These are phyloP conservation scores for Clitopilus hobsonii DNA, from an alignment of 768 basidiomycete genomes.

Conservation along the genomic window DNA sequence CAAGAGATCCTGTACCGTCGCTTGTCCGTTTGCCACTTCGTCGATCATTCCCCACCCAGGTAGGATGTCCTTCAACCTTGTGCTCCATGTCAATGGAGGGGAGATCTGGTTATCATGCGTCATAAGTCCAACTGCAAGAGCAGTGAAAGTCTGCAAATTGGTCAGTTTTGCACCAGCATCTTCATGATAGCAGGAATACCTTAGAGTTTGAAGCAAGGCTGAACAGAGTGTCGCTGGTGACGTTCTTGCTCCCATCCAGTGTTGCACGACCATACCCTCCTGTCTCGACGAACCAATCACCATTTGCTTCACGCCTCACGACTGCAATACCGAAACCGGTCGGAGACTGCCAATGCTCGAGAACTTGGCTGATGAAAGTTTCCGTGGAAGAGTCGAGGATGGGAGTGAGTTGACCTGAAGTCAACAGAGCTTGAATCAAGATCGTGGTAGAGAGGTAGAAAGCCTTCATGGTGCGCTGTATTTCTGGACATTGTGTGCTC, in stretches of 20 bases:
- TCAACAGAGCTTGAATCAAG: no score
- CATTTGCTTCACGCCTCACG: conserved; percentile 17
- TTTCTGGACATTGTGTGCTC: no score
- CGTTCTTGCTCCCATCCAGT: conserved; percentile 13
- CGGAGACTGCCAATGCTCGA: conserved; percentile 17
- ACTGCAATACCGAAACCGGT: conserved; percentile 24
- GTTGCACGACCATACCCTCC: conserved; percentile 25
- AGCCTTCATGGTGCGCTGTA: no score
- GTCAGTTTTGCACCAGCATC: neutral
- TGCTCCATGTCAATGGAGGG: conserved; percentile 20
- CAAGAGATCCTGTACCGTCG: conserved; percentile 17
- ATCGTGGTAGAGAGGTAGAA: no score
- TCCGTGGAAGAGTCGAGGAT: conserved; percentile 8
- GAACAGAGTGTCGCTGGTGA: conserved; percentile 22
- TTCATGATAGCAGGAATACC: conserved; percentile 5
- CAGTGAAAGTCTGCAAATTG: conserved; percentile 14
- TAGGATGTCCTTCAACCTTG: conserved; percentile 18
- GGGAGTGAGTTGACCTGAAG: no score
- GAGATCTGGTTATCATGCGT: conserved; percentile 15
- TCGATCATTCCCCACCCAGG: conserved; percentile 21
- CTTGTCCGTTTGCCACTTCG: conserved; percentile 16
- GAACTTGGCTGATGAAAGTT: conserved; percentile 5
- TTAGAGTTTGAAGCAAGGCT: conserved; percentile 27
- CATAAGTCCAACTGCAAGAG: conserved; percentile 16
- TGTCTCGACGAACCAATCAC: conserved; percentile 24